Base-by-base conservation (phyloP, 371 early-diverging fungal genomes). In the Apophysomyces sp. region DNA sequence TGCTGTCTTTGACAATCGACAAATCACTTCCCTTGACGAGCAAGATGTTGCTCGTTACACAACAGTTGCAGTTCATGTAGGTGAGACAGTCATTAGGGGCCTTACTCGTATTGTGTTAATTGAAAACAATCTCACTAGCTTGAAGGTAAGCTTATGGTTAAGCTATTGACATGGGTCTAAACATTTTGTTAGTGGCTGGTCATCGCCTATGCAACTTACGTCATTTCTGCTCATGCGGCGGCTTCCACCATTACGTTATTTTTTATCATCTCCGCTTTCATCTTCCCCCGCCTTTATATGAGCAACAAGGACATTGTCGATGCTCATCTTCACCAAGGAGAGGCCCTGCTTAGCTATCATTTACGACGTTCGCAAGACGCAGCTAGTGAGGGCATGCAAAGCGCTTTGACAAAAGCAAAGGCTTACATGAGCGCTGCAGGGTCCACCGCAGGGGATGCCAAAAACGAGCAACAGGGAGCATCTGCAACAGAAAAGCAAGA, bases 61-160 rank as follows among this genome's bases (percentile, higher is more conserved):
- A 26, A 70, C 66, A n/a, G 28, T 78, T 2, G 30, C 65, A 9
- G 67, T 66, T 16, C 74, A 74, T 16, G 54, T 80, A n/a, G 57
- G 67, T 8, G 80, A 80, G 24, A 74, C 71, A 0, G 27, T 73
- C 4, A 65, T 72, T 18, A 72, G 71, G 21, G 71, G 66, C 26
- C 60, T 80, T 5, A 72, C 77, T 28, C 74, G 77, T 34, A 73
- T 80, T 54, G 73, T 80, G 0, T 69, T 80, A 32, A 63, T 80
- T 53, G 74, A 80, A 59, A 64, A 80, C 44, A 74, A 64, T 13
- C 27, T 60, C 18, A 76, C 77, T 7, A 74, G 75, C 41, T 4
- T 71, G 18, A 77, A 77, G 58, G 58, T 58, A 54, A 32, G 15
- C 3, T 5, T 31, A 4, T 12, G 34, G 18, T 2, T 6, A n/a